phyloP scores from a whole-genome alignment of 2,329 filamentous ascomycete genomes.

The Exophiala oligosperma region DNA sequence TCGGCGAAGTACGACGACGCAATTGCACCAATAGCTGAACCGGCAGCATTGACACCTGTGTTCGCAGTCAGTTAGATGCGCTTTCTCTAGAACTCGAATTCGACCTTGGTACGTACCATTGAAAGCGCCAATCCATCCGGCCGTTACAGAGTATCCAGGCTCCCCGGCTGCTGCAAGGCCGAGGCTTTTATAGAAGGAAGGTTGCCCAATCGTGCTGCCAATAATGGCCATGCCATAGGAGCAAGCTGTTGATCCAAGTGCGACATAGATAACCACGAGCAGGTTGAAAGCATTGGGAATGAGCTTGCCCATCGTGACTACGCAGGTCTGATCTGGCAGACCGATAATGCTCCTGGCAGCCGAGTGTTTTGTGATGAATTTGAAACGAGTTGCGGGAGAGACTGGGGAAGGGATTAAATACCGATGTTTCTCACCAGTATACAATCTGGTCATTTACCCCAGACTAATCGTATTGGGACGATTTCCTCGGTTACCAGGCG shows the following conservation, averaged over 20 bases:
- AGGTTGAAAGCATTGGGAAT: constrained; percentile 37
- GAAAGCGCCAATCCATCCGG: constrained; percentile 45
- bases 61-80: too few species aligned
- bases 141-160: constrained; percentile 44
- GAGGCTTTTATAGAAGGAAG: constrained; percentile 46
- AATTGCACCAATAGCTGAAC: constrained; percentile 40
- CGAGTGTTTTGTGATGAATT: too few species aligned
- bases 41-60: constrained; percentile 41
- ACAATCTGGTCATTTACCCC: too few species aligned
- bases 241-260: constrained; percentile 36
- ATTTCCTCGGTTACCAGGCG: too few species aligned
- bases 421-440: too few species aligned
- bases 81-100: too few species aligned
- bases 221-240: constrained; percentile 40
- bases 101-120: constrained; percentile 35
- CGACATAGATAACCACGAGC: constrained; percentile 36
- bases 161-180: constrained; percentile 39
- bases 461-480: too few species aligned
- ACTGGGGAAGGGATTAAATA: too few species aligned
- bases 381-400: too few species aligned
- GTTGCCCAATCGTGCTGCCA: constrained; percentile 46
- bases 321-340: too few species aligned
- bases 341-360: too few species aligned
- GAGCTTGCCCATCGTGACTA: constrained; percentile 22
- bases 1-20: constrained; percentile 43